Evolutionary conservation across 2,329 filamentous ascomycete species (phyloP), one percentile per base, ranked within the genome.

Genomic region (Monosporascus ibericus): DNA sequence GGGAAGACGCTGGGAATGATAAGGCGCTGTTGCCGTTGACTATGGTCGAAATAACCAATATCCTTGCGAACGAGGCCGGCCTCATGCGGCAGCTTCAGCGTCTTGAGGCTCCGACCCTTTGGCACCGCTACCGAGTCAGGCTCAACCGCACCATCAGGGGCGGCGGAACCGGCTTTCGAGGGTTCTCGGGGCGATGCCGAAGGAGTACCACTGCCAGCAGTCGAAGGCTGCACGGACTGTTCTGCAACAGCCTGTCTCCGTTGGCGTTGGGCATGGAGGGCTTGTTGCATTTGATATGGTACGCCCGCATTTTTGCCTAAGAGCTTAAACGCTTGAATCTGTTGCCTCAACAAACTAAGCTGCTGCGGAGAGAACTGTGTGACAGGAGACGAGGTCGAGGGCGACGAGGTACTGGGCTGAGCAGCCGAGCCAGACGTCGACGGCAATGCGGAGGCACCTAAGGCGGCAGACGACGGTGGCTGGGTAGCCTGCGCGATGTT

Each of bases 321-420:
- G 59, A 91, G 80, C 71, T 95, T 95, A 72, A 96, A 97, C 0
- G 92, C 92, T 61, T 87, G 80, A 48, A 97, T 96, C 68, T 99
- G 94, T 59, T 88, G 86, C 55, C 90, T 81, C 9, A 99, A 75
- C 44, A 89, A 82, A 24, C 80, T 78, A 46, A 96, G 75, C 68
- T 99, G 94, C 52, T 94, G 88, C 24, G 81, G 80, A 14, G 85
- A 86, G 67, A 96, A 92, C 55, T 84, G 84, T 18, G 64, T 39
- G 30, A 64, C 56, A n/a, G 68, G 58, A 20, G 63, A 60, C n/a
- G 67, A 50, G 25, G 65, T 63, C 37, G 69, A 62, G 52, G 65
- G 60, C 59, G 66, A 61, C 24, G 69, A 68, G n/a, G 70, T 60
- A 48, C 67, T 65, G 4, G 55, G 59, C 48, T 68, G 66, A 24